phyloP scores from a whole-genome alignment of 345 rosid species.

The Stellera chamaejasme region DNA sequence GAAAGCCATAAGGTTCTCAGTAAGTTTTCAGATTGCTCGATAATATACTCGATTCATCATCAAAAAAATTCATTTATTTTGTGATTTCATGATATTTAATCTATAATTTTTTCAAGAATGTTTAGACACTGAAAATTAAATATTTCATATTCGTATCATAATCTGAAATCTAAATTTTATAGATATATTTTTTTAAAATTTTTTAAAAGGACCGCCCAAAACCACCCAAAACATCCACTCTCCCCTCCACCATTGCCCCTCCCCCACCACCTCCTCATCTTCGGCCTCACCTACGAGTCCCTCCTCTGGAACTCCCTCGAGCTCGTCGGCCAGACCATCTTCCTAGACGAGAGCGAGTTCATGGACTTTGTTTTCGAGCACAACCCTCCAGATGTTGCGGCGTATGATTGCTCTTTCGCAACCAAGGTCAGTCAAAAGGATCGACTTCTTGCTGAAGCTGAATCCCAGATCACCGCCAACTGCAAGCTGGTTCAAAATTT shows the following conservation, averaged over 20 bases:
- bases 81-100: too few species aligned
- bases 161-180: too few species aligned
- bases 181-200: too few species aligned
- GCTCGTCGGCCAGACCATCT: constrained; percentile 58
- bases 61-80: too few species aligned
- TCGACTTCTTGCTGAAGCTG: constrained; percentile 29
- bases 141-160: too few species aligned
- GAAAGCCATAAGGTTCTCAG: too few species aligned
- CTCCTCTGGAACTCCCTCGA: constrained; percentile 79
- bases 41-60: too few species aligned
- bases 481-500: constrained; percentile 91
- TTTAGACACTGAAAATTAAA: too few species aligned
- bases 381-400: constrained; percentile 51
- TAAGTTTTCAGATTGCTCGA: too few species aligned
- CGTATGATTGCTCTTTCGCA: constrained; percentile 70
- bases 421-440: constrained; percentile 58
- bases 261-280: constrained; percentile 58
- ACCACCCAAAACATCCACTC: too few species aligned
- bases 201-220: too few species aligned
- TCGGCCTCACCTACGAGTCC: constrained; percentile 78
- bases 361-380: constrained; percentile 54
- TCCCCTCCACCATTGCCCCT: constrained; percentile 34
- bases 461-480: constrained; percentile 29
- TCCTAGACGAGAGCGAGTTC: constrained; percentile 73
- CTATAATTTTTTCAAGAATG: too few species aligned